Base-by-base conservation (phyloP, 768 basidiomycete species). In the Suillus bovinus region DNA sequence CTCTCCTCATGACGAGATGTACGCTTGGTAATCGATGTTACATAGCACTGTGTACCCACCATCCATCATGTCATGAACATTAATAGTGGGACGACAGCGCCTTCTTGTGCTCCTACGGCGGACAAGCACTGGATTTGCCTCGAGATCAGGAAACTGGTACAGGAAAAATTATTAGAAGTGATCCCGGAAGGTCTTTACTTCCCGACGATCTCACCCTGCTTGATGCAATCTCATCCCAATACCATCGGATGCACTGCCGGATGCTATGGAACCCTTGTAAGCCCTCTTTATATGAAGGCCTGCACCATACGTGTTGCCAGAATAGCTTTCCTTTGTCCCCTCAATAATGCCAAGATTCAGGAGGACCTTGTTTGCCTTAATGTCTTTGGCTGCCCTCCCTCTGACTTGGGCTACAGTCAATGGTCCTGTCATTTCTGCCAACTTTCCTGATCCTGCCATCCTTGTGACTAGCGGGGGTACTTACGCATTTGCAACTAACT, bases 391-490 rank as follows among this genome's bases (percentile, higher is more conserved):
- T 13, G 44, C 59, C 41, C 22, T 60, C 39, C 59, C 33, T 20
- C 22, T 60, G 10, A 33, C 20, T 42, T 31, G 17, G 34, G 63
- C 55, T 17, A 47, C 58, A 20, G 64, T 68, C 3, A 59, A 31
- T 22, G 69, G 69, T 2, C 67, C 69, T 27, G 68, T 69, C 38
- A 67, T 71, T 36, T 60, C 62, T 46, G 49, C 62, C 17, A 58
- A 71, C 62, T 71, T 71, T 60, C 67, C 69, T 22, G 70, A 71
- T 53, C 69, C 69, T 27, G 61, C 60, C 38, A 63, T 69, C 39
- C 63, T 69, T 29, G 59, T 54, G 44, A 63, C 64, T 2, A 22
- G 52, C 6, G 7, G 17, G 24, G 57, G 39, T 50, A 66, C 63
- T 34, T 71, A 68, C 55, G 69, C 69, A 24, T 70, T 62, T 59